Evolutionary conservation across 306 rosid genomes (phyloP).

Genomic region (Rubus idaeus): DNA sequence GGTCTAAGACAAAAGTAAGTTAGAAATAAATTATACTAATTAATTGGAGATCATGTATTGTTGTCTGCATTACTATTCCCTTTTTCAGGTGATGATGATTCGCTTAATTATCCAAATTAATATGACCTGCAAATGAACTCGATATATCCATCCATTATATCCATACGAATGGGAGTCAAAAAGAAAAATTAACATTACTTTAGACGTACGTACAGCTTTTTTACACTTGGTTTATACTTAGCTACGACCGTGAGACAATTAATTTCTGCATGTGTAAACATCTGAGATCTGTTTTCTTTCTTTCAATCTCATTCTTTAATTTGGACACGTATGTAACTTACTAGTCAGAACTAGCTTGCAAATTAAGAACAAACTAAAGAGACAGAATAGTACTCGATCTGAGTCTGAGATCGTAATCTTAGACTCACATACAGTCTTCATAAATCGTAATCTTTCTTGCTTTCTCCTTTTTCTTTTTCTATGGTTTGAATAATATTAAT

Average conservation of each 20-base stretch:
- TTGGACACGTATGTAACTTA: not conserved
- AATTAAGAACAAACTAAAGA: not conserved
- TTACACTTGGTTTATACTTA: not conserved
- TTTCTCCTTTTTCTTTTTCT: not conserved
- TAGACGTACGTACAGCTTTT: not conserved
- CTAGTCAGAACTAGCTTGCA: not conserved
- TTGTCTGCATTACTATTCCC: not conserved
- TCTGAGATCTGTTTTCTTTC: not conserved
- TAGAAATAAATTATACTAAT: no score
- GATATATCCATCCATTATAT: not conserved
- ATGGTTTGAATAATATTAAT: not conserved
- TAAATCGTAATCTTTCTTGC: not conserved
- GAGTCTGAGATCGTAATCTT: not conserved
- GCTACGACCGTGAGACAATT: not conserved
- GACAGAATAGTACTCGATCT: not conserved
- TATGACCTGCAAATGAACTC: not conserved
- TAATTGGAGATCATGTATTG: no score
- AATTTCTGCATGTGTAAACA: not conserved
- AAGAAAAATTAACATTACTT: slow-evolving; percentile 3
- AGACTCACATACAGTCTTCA: not conserved
- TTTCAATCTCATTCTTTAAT: not conserved
- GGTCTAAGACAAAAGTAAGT: no score
- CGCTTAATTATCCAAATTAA: not conserved
- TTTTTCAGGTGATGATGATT: not conserved
- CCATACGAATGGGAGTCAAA: not conserved